Conservation (phyloP, 225 moss, liverwort and hornwort species). For the Rhytidiadelphus loreus region DNA sequence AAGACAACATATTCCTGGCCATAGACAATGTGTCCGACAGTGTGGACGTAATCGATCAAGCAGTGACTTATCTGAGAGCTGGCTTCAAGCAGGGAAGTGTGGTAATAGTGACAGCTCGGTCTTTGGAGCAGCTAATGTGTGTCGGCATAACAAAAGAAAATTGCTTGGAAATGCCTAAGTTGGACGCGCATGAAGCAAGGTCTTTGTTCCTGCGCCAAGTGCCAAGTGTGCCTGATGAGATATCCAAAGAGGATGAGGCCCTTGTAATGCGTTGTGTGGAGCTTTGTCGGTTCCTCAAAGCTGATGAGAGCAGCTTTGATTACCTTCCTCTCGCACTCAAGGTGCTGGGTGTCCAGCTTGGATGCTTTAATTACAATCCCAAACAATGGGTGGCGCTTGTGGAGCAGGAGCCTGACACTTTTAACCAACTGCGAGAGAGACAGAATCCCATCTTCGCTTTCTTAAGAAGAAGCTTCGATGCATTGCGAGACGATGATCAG, state of each 20-base stretch:
- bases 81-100: neutral
- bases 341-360: neutral
- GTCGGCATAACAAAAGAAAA: neutral
- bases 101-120: neutral
- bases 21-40: neutral
- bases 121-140: neutral
- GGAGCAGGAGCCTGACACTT: neutral
- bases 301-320: neutral
- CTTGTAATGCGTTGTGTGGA: neutral
- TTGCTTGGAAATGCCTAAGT: conserved; percentile 1
- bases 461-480: neutral
- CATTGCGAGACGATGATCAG: neutral
- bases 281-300: neutral
- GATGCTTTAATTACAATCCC: neutral
- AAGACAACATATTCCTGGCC: neutral
- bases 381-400: neutral
- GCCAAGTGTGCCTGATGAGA: neutral
- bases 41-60: neutral
- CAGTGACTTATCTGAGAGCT: neutral
- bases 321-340: neutral
- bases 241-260: neutral
- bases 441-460: neutral
- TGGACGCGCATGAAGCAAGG: neutral
- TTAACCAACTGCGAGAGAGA: neutral
- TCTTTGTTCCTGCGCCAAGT: neutral